These are phyloP conservation scores for Coelastrella sp. DNA, from an alignment of 139 green algal species.

Conservation along the genomic window DNA sequence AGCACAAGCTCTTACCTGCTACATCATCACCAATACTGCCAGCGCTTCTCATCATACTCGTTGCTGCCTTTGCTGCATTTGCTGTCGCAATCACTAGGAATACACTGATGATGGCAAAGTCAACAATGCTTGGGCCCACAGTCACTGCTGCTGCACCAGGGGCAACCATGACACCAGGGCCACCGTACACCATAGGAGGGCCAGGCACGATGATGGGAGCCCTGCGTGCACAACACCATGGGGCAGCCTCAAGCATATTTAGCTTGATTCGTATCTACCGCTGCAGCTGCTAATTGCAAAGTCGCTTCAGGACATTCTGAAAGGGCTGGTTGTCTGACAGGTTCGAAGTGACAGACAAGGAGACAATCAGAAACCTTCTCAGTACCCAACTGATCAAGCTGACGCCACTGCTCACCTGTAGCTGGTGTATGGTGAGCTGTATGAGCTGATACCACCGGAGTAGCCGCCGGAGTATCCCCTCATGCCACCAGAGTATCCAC, in stretches of 20 bases:
- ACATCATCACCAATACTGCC: neutral
- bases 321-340: no score
- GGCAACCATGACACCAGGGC: neutral
- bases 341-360: no score
- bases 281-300: neutral
- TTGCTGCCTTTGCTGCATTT: slow-evolving; percentile 23
- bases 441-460: neutral
- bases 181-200: neutral
- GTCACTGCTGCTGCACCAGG: neutral
- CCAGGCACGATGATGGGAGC: slow-evolving; percentile 18
- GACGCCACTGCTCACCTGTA: neutral
- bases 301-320: no score
- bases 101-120: slow-evolving; percentile 38
- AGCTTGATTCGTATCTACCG: no score
- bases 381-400: no score
- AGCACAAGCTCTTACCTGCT: neutral
- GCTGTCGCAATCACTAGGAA: slow-evolving; percentile 37
- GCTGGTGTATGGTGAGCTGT: neutral
- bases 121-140: slow-evolving; percentile 9
- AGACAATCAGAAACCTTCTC: no score
- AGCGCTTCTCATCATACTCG: neutral
- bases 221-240: neutral
- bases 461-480: slow-evolving; percentile 4
- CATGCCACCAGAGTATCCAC: slow-evolving; percentile 29
- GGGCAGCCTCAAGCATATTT: neutral